Conservation (phyloP, 2,329 filamentous ascomycete species). For the Fusarium chaquense region DNA sequence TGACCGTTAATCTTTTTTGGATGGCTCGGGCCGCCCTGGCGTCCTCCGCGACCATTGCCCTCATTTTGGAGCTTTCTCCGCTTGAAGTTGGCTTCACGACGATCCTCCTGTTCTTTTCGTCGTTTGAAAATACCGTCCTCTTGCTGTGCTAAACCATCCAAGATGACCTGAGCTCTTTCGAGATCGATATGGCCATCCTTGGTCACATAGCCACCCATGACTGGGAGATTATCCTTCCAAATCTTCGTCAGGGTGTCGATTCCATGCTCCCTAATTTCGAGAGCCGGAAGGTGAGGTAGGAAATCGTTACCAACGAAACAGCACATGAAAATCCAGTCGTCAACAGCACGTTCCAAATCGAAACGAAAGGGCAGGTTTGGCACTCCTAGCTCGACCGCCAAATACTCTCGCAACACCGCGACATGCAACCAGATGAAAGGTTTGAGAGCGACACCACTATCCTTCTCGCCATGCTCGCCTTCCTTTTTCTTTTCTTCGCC, state of each 20-base stretch:
- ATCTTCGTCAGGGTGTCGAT: conserved; percentile 97
- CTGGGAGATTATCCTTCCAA: conserved; percentile 91
- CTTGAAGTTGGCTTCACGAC: conserved; percentile 82
- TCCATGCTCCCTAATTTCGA: conserved; percentile 96
- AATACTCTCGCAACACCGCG: conserved; percentile 88
- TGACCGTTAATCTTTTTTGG: conserved; percentile 50
- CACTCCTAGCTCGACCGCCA: conserved; percentile 88
- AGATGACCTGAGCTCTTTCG: conserved; percentile 85
- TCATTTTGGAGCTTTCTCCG: conserved; percentile 79
- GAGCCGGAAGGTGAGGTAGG: conserved; percentile 93
- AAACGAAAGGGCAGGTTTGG: conserved; percentile 87
- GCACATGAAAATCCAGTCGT: conserved; percentile 99
- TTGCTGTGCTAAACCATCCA: conserved; percentile 88
- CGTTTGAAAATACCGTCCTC: conserved; percentile 94
- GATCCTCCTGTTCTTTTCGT: conserved; percentile 86
- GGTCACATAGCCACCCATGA: conserved; percentile 96
- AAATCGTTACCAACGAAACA: conserved; percentile 99
- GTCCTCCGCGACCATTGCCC: conserved; percentile 49
- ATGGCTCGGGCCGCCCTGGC: conserved; percentile 28
- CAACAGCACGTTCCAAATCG: conserved; percentile 91
- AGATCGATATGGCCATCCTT: conserved; percentile 95
- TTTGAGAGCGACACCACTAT: conserved; percentile 77
- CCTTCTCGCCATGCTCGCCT: conserved; percentile 85
- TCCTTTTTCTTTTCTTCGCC: conserved; percentile 82
- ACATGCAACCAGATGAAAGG: conserved; percentile 99